Base-by-base conservation (phyloP, 148 eudicot genomes). In the Rhododendron simsii region DNA sequence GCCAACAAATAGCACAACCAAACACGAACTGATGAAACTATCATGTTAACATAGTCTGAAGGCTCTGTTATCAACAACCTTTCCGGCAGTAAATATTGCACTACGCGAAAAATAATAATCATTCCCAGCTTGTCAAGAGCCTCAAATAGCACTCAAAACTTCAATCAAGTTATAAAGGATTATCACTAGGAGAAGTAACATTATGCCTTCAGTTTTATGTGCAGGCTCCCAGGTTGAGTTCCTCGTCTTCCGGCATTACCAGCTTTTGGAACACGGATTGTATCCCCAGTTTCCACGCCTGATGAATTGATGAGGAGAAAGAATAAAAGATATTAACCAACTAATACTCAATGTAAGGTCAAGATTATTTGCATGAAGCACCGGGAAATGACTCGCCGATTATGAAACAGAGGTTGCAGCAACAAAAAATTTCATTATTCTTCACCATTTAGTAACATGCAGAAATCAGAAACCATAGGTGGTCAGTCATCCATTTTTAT, bases 231-330 rank as follows among this genome's bases (percentile, higher is more conserved):
- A 78, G 99, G 89, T 86, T 89, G 91, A 77, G 90, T 86, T 88
- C 95, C 95, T 81, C 87, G 89, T 57, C 96, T 91, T 73, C 98
- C 98, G 67, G 93, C 89, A 91, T 96, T 95, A 73, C 99, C 99
- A 90, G 94, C 98, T 91, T 92, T 88, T 78, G 96, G 95, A 81
- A 96, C 96, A 87, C 93, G 92, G 82, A 96, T 94, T 30, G 95
- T 92, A 88, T 96, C 98, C 83, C 97, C 98, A 84, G 95, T 88
- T 89, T 96, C 99, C 86, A 95, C 93, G 45, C 99, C 99, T 96
- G 87, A 76, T 59, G 83, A 79, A 87, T 81, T 48, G 39, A 47
- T 80, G 86, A 77, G 48, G 55, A 77, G 41, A 78, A 26, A 41
- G 8, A 33, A 14, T 30, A 28, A 82, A 75, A 75, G 63, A 53